A percentile compares a stretch with the other conserved stretches of the same genome.
Conservation (phyloP, 169 alveolate genomes). For the Condylostoma magnum region DNA sequence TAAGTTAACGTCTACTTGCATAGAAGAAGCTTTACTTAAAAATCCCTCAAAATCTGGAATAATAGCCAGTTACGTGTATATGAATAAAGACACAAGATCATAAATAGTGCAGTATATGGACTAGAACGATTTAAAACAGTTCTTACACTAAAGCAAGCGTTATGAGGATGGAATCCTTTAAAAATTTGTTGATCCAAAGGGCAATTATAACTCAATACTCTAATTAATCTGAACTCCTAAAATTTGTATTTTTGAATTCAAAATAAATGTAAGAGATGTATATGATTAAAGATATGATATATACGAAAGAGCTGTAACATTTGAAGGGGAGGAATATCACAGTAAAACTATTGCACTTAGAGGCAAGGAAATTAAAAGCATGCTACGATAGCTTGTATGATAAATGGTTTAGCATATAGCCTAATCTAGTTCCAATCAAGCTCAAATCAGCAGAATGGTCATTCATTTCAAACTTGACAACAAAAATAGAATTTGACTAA, state of each 20-base stretch:
- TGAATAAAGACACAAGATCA: background rate
- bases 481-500: background rate
- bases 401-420: background rate
- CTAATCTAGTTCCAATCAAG: background rate
- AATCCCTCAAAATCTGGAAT: background rate
- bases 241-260: constrained; percentile 45
- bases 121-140: background rate
- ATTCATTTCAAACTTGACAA: background rate
- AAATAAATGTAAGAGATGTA: constrained; percentile 40
- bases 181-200: constrained; percentile 52
- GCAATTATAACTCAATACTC: constrained; percentile 39
- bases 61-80: background rate
- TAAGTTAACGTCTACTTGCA: background rate
- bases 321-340: constrained; percentile 57
- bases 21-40: background rate
- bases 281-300: constrained; percentile 45
- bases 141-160: background rate
- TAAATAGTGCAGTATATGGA: background rate
- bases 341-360: constrained; percentile 42
- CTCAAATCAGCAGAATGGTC: background rate
- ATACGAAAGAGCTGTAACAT: constrained; percentile 54
- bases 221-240: constrained; percentile 50
- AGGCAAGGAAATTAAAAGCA: constrained; percentile 41
- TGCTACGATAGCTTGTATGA: background rate
- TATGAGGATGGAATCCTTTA: constrained; percentile 12